Conservation (phyloP, 306 rosid genomes). For the Vigna unguiculata region DNA sequence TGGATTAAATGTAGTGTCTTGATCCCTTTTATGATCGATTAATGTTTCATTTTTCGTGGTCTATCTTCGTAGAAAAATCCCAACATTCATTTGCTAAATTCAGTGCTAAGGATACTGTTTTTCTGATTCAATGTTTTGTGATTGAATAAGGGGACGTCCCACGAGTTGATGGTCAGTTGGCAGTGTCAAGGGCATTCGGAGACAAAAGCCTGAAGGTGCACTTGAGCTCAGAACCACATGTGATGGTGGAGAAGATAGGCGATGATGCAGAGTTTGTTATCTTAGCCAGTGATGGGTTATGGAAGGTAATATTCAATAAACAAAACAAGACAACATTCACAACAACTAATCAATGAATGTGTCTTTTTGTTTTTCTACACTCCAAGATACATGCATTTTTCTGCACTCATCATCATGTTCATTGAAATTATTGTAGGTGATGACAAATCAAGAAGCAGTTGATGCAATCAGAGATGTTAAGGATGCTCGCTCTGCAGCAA, state of each 20-base stretch:
- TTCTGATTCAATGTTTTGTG: too few species aligned
- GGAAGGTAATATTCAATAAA: constrained; percentile 74
- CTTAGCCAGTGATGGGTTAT: constrained; percentile 95
- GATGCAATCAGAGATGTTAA: constrained; percentile 67
- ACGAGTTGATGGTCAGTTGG: constrained; percentile 95
- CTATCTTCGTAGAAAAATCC: too few species aligned
- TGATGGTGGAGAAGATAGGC: constrained; percentile 58
- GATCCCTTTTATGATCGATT: too few species aligned
- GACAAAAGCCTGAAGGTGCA: constrained; percentile 94
- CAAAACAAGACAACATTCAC: not conserved
- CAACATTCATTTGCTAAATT: not conserved
- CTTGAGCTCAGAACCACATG: constrained; percentile 84
- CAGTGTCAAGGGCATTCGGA: constrained; percentile 96
- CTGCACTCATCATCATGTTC: constrained; percentile 22
- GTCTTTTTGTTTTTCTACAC: not conserved
- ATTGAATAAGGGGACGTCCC: constrained; percentile 81
- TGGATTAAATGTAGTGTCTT: too few species aligned
- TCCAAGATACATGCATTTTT: constrained; percentile 16
- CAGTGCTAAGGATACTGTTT: constrained; percentile 25
- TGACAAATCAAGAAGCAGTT: constrained; percentile 93
- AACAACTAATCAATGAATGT: not conserved
- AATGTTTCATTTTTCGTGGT: too few species aligned
- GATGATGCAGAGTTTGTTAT: constrained; percentile 73
- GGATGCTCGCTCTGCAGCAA: constrained; percentile 90
- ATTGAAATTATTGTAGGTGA: constrained; percentile 63